A percentile compares a stretch with the other conserved stretches of the same genome.
Conservation (phyloP, 2,329 filamentous ascomycete species). For the Colletotrichum agaves region DNA sequence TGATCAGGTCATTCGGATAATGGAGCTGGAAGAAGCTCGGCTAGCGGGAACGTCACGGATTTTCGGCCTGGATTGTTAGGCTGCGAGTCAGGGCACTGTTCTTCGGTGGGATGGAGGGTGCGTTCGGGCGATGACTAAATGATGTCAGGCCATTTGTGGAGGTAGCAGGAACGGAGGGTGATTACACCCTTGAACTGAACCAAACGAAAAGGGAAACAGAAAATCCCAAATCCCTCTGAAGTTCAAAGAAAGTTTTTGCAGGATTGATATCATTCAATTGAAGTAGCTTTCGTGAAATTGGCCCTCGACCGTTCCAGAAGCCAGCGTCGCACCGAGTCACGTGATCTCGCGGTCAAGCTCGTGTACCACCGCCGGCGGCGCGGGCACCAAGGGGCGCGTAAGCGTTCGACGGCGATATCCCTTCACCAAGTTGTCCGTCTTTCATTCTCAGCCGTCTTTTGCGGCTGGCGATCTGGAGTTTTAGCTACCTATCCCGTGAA, state of each 20-base stretch:
- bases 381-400: neutral
- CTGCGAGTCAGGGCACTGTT: slow-evolving; percentile 8
- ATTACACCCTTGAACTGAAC: neutral
- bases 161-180: slow-evolving; percentile 27
- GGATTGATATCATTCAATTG: too few species aligned
- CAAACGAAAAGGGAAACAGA: neutral
- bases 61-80: slow-evolving; percentile 36
- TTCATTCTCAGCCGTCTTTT: neutral
- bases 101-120: slow-evolving; percentile 20
- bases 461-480: too few species aligned
- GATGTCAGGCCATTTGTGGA: slow-evolving; percentile 34
- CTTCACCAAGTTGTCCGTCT: neutral
- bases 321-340: neutral
- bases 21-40: slow-evolving; percentile 35
- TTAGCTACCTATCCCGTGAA: too few species aligned
- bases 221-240: neutral
- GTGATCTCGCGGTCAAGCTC: slow-evolving; percentile 25
- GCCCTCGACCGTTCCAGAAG: neutral
- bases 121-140: slow-evolving; percentile 32
- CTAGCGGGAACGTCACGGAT: slow-evolving; percentile 34
- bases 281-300: too few species aligned
- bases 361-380: slow-evolving; percentile 16
- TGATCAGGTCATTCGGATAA: slow-evolving; percentile 41
- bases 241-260: neutral
- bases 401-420: neutral